These are phyloP conservation scores for Corchorus olitorius DNA, from an alignment of 345 rosid species.

Conservation along the genomic window DNA sequence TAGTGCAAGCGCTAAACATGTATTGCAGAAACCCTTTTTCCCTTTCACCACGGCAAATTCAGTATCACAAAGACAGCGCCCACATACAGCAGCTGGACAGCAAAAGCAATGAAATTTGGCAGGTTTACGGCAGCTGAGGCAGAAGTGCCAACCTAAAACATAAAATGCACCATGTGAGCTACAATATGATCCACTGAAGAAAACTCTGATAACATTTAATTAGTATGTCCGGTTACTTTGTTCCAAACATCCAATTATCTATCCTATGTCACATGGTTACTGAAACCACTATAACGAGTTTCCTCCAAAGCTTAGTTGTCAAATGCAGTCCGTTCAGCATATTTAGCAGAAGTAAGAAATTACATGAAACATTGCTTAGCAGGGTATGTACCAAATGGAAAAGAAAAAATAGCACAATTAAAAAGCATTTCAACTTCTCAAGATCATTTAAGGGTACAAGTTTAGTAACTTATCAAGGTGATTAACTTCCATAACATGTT, in stretches of 20 bases:
- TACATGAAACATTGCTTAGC: background rate
- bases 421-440: background rate
- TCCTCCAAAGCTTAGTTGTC: background rate
- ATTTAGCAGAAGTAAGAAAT: background rate
- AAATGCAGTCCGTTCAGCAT: background rate
- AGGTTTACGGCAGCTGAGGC: slow-evolving; percentile 41
- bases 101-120: slow-evolving; percentile 54
- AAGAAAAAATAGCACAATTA: background rate
- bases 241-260: background rate
- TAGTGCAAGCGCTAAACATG: slow-evolving; percentile 42
- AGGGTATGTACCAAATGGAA: too few species aligned
- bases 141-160: slow-evolving; percentile 54
- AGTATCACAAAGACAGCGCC: slow-evolving; percentile 36
- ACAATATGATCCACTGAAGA: background rate
- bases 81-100: slow-evolving; percentile 54
- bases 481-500: background rate
- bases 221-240: background rate
- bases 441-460: background rate
- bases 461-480: background rate
- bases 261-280: background rate
- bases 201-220: background rate
- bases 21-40: slow-evolving; percentile 41
- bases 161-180: slow-evolving; percentile 12
- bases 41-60: slow-evolving; percentile 34
- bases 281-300: background rate